These are phyloP conservation scores for Boletus subparvulus DNA, from an alignment of 768 basidiomycete species.

Conservation along the genomic window DNA sequence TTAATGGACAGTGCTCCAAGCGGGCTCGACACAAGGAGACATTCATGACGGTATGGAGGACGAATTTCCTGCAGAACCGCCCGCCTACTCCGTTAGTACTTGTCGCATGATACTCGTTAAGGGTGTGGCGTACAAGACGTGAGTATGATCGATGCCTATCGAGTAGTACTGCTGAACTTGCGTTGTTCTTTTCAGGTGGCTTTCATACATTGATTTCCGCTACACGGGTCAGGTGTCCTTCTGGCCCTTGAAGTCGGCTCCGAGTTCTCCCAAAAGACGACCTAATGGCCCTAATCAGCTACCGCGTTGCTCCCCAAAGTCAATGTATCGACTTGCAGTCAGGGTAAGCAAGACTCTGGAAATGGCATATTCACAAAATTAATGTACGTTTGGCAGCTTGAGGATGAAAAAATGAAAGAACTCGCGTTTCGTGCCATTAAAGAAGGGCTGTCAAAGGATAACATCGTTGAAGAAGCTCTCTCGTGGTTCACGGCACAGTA, in stretches of 20 bases:
- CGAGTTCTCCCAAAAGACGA: background rate
- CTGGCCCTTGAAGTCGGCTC: slow-evolving; percentile 23
- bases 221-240: slow-evolving; percentile 32
- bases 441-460: slow-evolving; percentile 22
- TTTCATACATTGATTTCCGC: slow-evolving; percentile 30
- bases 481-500: slow-evolving; percentile 34
- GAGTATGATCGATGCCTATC: background rate
- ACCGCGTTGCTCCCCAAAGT: slow-evolving; percentile 36
- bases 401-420: slow-evolving; percentile 27
- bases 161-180: background rate
- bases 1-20: background rate
- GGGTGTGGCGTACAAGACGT: slow-evolving; percentile 31
- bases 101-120: slow-evolving; percentile 30
- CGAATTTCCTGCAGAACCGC: slow-evolving; percentile 9
- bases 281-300: background rate
- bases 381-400: slow-evolving; percentile 14
- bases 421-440: slow-evolving; percentile 25
- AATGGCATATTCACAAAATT: background rate
- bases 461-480: slow-evolving; percentile 30
- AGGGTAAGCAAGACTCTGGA: slow-evolving; percentile 16
- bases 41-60: background rate
- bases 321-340: slow-evolving; percentile 37
- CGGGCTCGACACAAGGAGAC: background rate
- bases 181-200: slow-evolving; percentile 19
- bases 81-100: slow-evolving; percentile 21